Evolutionary conservation across 2,329 filamentous ascomycete genomes (phyloP).

Genomic region (Hypomyces perniciosus): DNA sequence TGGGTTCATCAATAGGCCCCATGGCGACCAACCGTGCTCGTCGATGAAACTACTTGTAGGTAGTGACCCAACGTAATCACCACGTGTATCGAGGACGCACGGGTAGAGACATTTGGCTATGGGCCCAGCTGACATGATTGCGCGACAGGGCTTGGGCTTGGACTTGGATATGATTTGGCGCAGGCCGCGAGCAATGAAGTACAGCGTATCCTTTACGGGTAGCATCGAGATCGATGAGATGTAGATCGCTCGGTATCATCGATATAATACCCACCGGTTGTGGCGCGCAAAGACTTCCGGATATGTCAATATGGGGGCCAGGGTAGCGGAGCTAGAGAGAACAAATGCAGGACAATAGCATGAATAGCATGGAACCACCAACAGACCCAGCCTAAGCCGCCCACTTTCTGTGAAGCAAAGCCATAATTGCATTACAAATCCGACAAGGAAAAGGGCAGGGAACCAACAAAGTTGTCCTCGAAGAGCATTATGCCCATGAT

Average conservation of each 20-base stretch:
- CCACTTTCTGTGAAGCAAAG: too few relatives aligned
- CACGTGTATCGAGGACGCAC: not conserved
- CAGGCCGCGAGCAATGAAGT: too few relatives aligned
- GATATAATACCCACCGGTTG: too few relatives aligned
- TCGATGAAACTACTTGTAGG: not conserved
- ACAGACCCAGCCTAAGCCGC: too few relatives aligned
- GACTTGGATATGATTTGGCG: too few relatives aligned
- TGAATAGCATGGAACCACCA: not conserved
- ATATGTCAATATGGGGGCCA: not conserved
- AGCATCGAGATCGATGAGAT: too few relatives aligned
- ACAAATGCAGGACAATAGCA: not conserved
- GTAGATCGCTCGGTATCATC: too few relatives aligned
- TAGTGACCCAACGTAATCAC: not conserved
- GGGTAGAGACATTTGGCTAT: slow-evolving; percentile 5
- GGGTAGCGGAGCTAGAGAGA: not conserved
- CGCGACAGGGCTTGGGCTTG: not conserved
- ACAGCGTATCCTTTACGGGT: too few relatives aligned
- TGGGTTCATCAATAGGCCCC: not conserved
- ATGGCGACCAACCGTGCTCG: not conserved
- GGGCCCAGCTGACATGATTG: slow-evolving; percentile 1
- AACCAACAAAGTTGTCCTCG: too few relatives aligned
- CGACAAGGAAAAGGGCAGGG: too few relatives aligned
- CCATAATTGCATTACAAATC: too few relatives aligned
- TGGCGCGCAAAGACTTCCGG: not conserved
- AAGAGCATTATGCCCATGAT: too few relatives aligned